Evolutionary conservation across 805 yeast species (phyloP), one percentile per base, ranked within the genome.

Genomic region (Metschnikowia cerradonensis): DNA sequence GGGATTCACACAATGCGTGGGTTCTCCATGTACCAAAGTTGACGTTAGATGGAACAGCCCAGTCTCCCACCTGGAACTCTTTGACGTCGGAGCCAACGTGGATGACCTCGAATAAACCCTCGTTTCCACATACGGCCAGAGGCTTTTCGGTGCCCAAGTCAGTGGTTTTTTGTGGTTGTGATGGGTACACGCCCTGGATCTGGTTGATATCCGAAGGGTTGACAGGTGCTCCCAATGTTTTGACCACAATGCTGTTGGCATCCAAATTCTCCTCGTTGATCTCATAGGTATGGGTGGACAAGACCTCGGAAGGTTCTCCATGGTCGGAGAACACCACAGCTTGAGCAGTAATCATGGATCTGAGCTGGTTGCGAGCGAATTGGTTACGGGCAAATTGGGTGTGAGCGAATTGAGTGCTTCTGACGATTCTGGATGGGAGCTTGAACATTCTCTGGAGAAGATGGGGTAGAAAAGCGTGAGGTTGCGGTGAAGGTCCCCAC

Each of bases 21-120:
- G 92, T 81, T 54, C 96, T 78, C 99, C 99, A 94, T 3, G 99
- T 92, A 31, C 99, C 99, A 52, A 84, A 84, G 59, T 87, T 86
- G 11, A 90, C 86, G 38, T 72, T 72, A 10, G 80, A 62, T 10
- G 98, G 97, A 41, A 92, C 79, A 36, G 84, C 89, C 91, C 96
- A 90, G 66, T 94, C 98, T 42, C 96, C 62, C 14, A 47, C 55
- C 36, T 48, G 23, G 44, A 59, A 53, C 11, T 45, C 46, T 26
- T 49, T 48, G 34, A 57, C 60, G n/a, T 31, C 38, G 30, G 51
- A 36, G n/a, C 62, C 62, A 11, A 58, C 59, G 42, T 59, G 52
- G 15, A 56, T 35, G 4, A 59, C 52, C 50, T 58, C 59, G 36
- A 59, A 59, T 13, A 59, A 46, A 2, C 62, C 62, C 49, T 59